Conservation (phyloP, 768 basidiomycete genomes). For the Mycena pura region DNA sequence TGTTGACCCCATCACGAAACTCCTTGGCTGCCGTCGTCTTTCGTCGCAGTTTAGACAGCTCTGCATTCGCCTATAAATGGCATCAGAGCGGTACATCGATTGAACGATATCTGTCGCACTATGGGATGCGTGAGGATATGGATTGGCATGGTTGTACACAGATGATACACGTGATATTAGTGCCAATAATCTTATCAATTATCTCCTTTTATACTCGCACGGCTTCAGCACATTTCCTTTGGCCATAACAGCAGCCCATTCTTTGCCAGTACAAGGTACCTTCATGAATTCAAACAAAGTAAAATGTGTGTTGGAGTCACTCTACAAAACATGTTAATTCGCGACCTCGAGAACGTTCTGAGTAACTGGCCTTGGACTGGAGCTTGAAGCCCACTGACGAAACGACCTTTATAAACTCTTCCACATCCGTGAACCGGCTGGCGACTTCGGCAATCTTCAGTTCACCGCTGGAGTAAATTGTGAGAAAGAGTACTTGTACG, state of each 20-base stretch:
- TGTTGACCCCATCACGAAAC: conserved; percentile 83
- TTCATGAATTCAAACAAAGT: conserved; percentile 84
- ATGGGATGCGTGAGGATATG: conserved; percentile 74
- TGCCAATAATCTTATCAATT: conserved; percentile 14
- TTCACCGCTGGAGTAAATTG: conserved; percentile 62
- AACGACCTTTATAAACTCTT: conserved; percentile 71
- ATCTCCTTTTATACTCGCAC: conserved; percentile 93
- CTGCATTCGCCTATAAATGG: conserved; percentile 56
- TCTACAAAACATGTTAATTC: conserved; percentile 49
- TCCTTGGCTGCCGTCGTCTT: conserved; percentile 68
- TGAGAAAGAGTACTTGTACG: background rate
- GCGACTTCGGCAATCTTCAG: conserved; percentile 90
- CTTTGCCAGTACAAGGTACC: conserved; percentile 52
- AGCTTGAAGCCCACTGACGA: conserved; percentile 76
- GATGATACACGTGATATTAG: background rate
- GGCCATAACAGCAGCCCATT: conserved; percentile 63
- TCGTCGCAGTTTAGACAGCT: conserved; percentile 74
- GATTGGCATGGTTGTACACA: conserved; percentile 33
- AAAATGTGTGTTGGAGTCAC: conserved; percentile 85
- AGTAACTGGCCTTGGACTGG: conserved; percentile 61
- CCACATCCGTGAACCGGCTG: conserved; percentile 75
- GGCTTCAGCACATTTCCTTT: conserved; percentile 74
- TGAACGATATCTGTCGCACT: background rate
- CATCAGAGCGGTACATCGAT: background rate
- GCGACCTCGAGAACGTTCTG: background rate